Evolutionary conservation across 352 stramenopile species (phyloP).

Genomic region (Pythium brachiatum): DNA sequence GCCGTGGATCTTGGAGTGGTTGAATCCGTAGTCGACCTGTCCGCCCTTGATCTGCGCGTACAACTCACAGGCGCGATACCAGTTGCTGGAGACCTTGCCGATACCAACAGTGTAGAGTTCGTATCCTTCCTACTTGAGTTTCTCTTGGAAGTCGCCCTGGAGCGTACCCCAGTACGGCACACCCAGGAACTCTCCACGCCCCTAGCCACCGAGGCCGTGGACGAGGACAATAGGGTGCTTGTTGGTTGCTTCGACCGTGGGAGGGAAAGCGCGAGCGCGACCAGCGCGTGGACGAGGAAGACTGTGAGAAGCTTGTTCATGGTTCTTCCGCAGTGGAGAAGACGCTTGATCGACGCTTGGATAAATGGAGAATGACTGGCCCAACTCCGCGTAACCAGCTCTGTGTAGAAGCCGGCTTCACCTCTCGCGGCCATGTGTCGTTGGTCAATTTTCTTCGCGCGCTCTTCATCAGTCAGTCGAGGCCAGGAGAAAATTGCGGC

Average conservation of each 20-base stretch:
- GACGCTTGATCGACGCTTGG: too few species aligned
- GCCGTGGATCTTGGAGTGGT: conserved; percentile 20
- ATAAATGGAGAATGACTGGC: too few species aligned
- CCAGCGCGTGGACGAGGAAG: too few species aligned
- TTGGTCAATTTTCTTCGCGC: too few species aligned
- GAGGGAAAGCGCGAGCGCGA: too few species aligned
- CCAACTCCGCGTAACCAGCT: too few species aligned
- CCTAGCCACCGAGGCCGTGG: conserved; percentile 26
- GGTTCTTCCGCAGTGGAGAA: too few species aligned
- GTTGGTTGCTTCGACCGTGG: not conserved
- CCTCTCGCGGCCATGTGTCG: too few species aligned
- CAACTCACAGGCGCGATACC: conserved; percentile 37
- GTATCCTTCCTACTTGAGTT: conserved; percentile 31
- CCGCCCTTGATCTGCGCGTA: conserved; percentile 37
- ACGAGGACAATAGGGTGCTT: conserved; percentile 13
- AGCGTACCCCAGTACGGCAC: conserved; percentile 24
- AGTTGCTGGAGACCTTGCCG: conserved; percentile 29
- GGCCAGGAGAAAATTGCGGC: too few species aligned
- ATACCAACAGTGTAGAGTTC: conserved; percentile 20
- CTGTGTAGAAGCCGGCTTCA: too few species aligned
- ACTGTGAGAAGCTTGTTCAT: too few species aligned
- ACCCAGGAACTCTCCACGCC: conserved; percentile 12
- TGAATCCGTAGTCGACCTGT: conserved; percentile 30
- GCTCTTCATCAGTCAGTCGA: too few species aligned
- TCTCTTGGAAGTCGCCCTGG: conserved; percentile 19